Percentiles rank a stretch among this genome's conserved stretches.
Conservation (phyloP, 1,284 basidiomycete genomes). For the Cryptococcus hybrid region DNA sequence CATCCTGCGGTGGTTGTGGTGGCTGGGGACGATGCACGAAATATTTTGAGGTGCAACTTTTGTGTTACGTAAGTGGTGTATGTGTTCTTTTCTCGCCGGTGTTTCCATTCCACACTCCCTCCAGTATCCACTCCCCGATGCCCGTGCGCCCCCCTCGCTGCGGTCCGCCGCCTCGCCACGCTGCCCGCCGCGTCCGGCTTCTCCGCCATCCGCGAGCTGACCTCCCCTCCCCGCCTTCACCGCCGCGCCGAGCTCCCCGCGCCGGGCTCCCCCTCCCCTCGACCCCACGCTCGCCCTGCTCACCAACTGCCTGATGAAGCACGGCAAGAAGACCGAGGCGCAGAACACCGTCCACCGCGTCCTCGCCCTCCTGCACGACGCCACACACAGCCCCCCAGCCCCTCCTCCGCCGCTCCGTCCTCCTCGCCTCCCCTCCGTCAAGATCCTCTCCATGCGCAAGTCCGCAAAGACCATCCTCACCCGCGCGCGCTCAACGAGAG, state of each 20-base stretch:
- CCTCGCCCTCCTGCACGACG: constrained; percentile 53
- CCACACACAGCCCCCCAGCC: constrained; percentile 73
- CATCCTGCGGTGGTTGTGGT: constrained; percentile 13
- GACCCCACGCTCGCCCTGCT: constrained; percentile 76
- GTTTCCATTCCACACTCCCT: background rate
- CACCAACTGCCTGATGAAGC: constrained; percentile 62
- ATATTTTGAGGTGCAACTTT: constrained; percentile 9
- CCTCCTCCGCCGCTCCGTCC: constrained; percentile 69
- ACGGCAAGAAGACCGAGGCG: constrained; percentile 69
- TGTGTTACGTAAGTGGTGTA: constrained; percentile 2
- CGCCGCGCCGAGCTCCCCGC: constrained; percentile 5
- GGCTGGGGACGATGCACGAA: no score
- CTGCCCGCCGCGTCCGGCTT: constrained; percentile 5
- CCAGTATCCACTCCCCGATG: background rate
- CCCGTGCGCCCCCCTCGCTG: background rate
- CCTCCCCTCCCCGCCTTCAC: constrained; percentile 5
- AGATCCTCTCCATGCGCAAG: constrained; percentile 55
- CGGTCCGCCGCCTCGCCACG: background rate
- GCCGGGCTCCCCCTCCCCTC: constrained; percentile 41
- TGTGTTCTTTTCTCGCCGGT: background rate
- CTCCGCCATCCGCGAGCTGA: constrained; percentile 8
- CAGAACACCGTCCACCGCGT: constrained; percentile 60
- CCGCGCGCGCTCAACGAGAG: constrained; percentile 70
- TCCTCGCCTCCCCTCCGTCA: constrained; percentile 63
- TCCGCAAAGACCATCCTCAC: constrained; percentile 63